These are phyloP conservation scores for Agastache rugosa DNA, from an alignment of 257 asterid species.

Conservation along the genomic window DNA sequence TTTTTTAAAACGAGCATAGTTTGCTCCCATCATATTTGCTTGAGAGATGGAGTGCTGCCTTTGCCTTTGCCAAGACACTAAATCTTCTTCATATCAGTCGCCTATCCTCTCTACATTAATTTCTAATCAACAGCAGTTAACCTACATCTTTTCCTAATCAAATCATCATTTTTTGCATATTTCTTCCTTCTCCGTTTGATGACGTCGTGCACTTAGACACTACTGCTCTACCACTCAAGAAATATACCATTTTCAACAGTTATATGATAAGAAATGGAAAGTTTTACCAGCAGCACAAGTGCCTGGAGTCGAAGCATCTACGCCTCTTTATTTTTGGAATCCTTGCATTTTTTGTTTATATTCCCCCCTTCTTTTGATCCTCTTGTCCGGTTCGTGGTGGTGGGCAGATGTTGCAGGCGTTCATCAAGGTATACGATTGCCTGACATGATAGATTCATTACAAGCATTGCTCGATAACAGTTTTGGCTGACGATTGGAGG, in stretches of 20 bases:
- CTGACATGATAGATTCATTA: conserved; percentile 55
- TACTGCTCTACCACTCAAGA: not conserved
- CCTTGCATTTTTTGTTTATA: not conserved
- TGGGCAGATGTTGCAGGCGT: conserved; percentile 4
- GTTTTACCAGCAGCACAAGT: not conserved
- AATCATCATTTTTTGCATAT: conserved; percentile 2
- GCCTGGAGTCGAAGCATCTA: not conserved
- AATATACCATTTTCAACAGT: not conserved
- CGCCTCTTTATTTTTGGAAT: not conserved
- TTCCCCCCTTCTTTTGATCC: not conserved
- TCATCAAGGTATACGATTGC: conserved; percentile 40
- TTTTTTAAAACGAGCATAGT: no score
- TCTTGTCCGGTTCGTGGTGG: conserved; percentile 8
- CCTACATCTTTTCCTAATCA: not conserved
- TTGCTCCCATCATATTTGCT: not conserved
- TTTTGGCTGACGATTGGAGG: conserved; percentile 45
- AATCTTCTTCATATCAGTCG: not conserved
- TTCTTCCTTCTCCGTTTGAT: not conserved
- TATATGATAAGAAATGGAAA: not conserved
- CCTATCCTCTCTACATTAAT: not conserved
- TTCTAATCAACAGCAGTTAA: not conserved
- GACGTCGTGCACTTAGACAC: not conserved
- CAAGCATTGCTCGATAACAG: conserved; percentile 40
- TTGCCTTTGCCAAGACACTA: not conserved
- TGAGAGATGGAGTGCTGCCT: not conserved